Conservation (phyloP, 768 basidiomycete genomes). For the Candolleomyces aberdarensis region DNA sequence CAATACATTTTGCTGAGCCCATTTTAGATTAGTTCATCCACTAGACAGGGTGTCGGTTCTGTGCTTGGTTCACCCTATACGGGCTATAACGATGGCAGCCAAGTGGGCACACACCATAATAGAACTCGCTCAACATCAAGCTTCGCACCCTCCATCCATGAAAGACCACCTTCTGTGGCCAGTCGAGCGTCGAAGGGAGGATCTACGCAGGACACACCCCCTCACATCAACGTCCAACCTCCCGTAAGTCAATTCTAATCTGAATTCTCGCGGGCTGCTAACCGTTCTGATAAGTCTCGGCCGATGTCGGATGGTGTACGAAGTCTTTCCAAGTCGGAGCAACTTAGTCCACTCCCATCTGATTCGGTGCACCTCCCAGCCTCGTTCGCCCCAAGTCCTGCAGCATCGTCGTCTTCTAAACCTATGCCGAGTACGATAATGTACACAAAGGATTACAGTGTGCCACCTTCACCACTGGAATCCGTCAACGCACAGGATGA, state of each 20-base stretch:
- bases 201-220: constrained; percentile 25
- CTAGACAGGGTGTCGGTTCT: not conserved
- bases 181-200: constrained; percentile 10
- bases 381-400: not conserved
- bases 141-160: constrained; percentile 15
- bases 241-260: constrained; percentile 27
- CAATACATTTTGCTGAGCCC: not conserved
- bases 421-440: not conserved
- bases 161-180: constrained; percentile 1
- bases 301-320: constrained; percentile 18
- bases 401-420: not conserved
- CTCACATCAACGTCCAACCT: constrained; percentile 31
- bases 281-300: constrained; percentile 14
- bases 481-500: constrained; percentile 14
- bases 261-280: not conserved
- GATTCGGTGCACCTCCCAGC: constrained; percentile 5
- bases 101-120: constrained; percentile 10
- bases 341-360: constrained; percentile 4
- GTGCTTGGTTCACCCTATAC: not conserved
- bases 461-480: constrained; percentile 6
- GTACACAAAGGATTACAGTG: not conserved
- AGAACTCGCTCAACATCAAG: constrained; percentile 22
- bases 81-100: not conserved
- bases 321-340: constrained; percentile 11
- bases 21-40: not conserved